phyloP scores from a whole-genome alignment of 257 asterid genomes.

The Verbascum thapsus region DNA sequence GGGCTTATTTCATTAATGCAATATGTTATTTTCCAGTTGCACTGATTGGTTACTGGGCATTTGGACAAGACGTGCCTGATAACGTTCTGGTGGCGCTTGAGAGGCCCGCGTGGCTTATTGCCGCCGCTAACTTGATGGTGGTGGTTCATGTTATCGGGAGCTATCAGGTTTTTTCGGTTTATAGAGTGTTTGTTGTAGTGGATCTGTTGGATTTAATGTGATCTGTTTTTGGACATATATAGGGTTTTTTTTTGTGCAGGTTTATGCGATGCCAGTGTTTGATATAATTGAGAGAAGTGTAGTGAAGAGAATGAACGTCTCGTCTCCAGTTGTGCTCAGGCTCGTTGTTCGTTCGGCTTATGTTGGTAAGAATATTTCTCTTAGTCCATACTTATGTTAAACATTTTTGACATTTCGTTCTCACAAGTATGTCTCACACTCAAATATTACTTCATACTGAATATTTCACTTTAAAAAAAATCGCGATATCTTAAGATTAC shows the following conservation, averaged over 20 bases:
- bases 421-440: too few species aligned
- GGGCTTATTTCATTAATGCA: constrained; percentile 73
- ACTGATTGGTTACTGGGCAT: constrained; percentile 79
- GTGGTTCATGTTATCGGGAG: constrained; percentile 90
- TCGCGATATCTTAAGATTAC: too few species aligned
- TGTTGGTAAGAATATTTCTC: constrained; percentile 57
- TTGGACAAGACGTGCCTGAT: constrained; percentile 77
- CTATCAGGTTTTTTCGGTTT: constrained; percentile 60
- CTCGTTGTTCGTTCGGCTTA: constrained; percentile 66
- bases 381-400: neutral
- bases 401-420: too few species aligned
- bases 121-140: constrained; percentile 84
- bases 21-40: constrained; percentile 87
- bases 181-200: neutral
- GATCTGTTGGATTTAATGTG: neutral
- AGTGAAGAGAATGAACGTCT: constrained; percentile 42
- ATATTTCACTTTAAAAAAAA: too few species aligned
- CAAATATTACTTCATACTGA: too few species aligned
- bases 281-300: constrained; percentile 58
- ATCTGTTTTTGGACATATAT: neutral
- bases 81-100: constrained; percentile 70
- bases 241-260: constrained; percentile 37
- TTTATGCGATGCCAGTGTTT: constrained; percentile 89
- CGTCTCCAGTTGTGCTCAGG: constrained; percentile 48
- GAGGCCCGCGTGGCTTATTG: constrained; percentile 88